phyloP scores from a whole-genome alignment of 2,329 filamentous ascomycete genomes.

The Lachnellula arida region DNA sequence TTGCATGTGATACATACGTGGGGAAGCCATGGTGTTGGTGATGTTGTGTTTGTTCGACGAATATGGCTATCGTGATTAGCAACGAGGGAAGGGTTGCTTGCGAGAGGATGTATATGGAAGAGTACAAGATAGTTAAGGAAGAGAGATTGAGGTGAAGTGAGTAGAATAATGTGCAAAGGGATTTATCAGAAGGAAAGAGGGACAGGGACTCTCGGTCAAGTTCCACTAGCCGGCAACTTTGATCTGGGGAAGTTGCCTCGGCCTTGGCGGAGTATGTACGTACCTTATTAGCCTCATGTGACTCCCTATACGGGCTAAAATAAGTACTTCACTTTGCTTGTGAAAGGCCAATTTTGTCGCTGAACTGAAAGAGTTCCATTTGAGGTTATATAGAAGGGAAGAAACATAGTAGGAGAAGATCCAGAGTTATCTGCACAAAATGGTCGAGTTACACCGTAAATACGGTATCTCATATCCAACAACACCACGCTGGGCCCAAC shows the following conservation, averaged over 20 bases:
- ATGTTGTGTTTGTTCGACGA: neutral
- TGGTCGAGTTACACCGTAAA: too few relatives aligned
- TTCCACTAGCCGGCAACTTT: neutral
- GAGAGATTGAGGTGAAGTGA: neutral
- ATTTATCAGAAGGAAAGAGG: slow-evolving; percentile 6
- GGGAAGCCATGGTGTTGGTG: slow-evolving; percentile 62
- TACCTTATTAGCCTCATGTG: neutral
- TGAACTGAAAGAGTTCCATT: too few relatives aligned
- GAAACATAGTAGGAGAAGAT: too few relatives aligned
- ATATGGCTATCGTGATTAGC: neutral
- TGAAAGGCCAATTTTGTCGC: too few relatives aligned
- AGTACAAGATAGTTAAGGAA: slow-evolving; percentile 1
- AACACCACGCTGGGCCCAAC: neutral
- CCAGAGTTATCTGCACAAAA: too few relatives aligned
- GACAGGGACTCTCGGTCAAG: neutral
- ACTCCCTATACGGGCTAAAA: neutral
- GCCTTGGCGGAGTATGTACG: slow-evolving; percentile 4
- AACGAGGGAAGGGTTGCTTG: neutral
- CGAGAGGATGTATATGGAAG: neutral
- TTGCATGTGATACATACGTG: slow-evolving; percentile 55
- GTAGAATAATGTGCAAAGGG: neutral
- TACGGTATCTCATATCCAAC: neutral
- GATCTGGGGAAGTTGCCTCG: slow-evolving; percentile 31
- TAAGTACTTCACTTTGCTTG: too few relatives aligned
- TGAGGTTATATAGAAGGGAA: too few relatives aligned